phyloP scores from a whole-genome alignment of 352 stramenopile species.

The Phytophthora foliorum region DNA sequence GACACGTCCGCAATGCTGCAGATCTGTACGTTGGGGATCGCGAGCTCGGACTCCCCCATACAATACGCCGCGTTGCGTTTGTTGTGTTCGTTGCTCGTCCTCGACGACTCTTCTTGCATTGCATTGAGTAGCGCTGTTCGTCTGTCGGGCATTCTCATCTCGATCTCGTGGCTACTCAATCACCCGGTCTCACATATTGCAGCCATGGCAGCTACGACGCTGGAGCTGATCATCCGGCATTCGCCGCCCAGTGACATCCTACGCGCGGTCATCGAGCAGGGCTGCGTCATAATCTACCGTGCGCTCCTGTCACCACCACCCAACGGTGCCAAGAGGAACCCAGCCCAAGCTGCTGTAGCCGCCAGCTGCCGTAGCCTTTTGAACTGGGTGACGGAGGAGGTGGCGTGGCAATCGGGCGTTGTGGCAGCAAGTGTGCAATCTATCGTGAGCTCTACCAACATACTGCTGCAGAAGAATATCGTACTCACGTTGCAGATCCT shows the following conservation, averaged over 20 bases:
- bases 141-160: constrained; percentile 49
- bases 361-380: constrained; percentile 33
- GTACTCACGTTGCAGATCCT: constrained; percentile 53
- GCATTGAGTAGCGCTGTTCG: constrained; percentile 42
- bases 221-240: constrained; percentile 25
- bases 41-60: constrained; percentile 11
- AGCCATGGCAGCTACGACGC: constrained; percentile 21
- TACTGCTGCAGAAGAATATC: constrained; percentile 53
- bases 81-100: constrained; percentile 32
- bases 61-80: constrained; percentile 31
- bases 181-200: constrained; percentile 33
- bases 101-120: constrained; percentile 17
- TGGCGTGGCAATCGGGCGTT: constrained; percentile 39
- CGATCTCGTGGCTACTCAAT: constrained; percentile 48
- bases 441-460: constrained; percentile 46
- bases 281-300: constrained; percentile 51
- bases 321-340: constrained; percentile 11
- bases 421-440: constrained; percentile 37
- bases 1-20: constrained; percentile 36
- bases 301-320: constrained; percentile 11
- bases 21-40: constrained; percentile 29
- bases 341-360: constrained; percentile 23
- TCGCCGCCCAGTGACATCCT: constrained; percentile 46
- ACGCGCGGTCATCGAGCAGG: constrained; percentile 56
- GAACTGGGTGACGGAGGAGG: constrained; percentile 39